These are phyloP conservation scores for Styphnolobium japonicum DNA, from an alignment of 306 rosid genomes.

Conservation along the genomic window DNA sequence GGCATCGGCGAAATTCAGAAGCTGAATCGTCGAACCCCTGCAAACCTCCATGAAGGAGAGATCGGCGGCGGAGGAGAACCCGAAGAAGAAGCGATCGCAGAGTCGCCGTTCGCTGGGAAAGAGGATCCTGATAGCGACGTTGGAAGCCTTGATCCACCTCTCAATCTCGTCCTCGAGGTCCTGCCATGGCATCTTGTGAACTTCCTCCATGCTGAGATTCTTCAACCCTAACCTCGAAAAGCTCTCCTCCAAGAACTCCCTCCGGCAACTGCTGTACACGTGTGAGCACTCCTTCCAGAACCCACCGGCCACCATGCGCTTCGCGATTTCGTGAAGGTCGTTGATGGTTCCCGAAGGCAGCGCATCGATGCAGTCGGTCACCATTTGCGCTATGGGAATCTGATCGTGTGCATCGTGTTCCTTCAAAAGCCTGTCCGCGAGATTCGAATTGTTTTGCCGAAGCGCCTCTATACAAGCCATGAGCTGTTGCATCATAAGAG, in stretches of 20 bases:
- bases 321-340: constrained; percentile 63
- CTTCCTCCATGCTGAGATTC: constrained; percentile 58
- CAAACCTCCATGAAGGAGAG: constrained; percentile 73
- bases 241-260: constrained; percentile 63
- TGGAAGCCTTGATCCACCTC: constrained; percentile 59
- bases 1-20: constrained; percentile 58
- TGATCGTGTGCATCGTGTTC: no score
- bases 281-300: constrained; percentile 61
- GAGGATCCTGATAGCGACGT: constrained; percentile 50
- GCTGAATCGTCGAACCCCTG: constrained; percentile 49
- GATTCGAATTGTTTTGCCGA: background rate
- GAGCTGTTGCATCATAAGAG: background rate
- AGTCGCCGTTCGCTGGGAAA: constrained; percentile 73
- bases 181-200: constrained; percentile 46
- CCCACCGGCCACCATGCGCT: constrained; percentile 60
- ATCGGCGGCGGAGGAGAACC: constrained; percentile 55
- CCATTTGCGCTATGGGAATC: no score
- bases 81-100: constrained; percentile 57
- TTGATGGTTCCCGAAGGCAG: constrained; percentile 48
- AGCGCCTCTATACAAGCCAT: background rate
- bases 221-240: constrained; percentile 51
- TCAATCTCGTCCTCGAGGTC: constrained; percentile 57
- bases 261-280: constrained; percentile 58
- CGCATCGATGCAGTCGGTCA: no score
- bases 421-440: background rate